These are phyloP conservation scores for Fusarium ambrosium DNA, from an alignment of 2,329 filamentous ascomycete species.

Conservation along the genomic window DNA sequence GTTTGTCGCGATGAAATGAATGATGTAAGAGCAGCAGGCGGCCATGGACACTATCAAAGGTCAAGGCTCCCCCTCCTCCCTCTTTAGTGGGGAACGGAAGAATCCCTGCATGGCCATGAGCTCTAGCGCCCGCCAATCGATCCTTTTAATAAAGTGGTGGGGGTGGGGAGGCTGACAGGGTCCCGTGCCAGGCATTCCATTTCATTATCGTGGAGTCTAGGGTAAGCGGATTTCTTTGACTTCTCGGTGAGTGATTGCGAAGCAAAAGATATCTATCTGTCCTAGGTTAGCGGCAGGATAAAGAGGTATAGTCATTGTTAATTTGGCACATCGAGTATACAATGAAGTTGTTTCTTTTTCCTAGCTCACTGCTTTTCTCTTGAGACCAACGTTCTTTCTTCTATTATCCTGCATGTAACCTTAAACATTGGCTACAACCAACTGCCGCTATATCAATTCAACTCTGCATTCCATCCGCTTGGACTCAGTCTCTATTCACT, in stretches of 20 bases:
- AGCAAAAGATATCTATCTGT: too few relatives aligned
- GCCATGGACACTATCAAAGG: conserved; percentile 2
- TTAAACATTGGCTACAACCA: neutral
- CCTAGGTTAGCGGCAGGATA: too few relatives aligned
- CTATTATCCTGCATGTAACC: too few relatives aligned
- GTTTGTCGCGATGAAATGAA: conserved; percentile 21
- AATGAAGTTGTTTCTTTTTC: too few relatives aligned
- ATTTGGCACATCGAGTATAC: too few relatives aligned
- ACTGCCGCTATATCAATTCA: neutral
- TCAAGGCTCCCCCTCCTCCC: neutral
- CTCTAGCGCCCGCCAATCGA: conserved; percentile 21
- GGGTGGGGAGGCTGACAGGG: conserved; percentile 6
- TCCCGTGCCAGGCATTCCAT: neutral
- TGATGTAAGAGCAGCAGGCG: conserved; percentile 35
- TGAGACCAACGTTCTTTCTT: too few relatives aligned
- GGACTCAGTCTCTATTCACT: neutral
- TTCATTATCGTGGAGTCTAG: neutral
- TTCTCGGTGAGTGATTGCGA: neutral
- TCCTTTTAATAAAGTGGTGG: conserved; percentile 1
- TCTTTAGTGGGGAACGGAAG: conserved; percentile 9
- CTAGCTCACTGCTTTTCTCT: too few relatives aligned
- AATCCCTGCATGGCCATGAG: conserved; percentile 27
- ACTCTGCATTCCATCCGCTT: neutral
- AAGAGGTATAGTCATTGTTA: too few relatives aligned
- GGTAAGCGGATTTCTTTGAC: neutral